phyloP scores from a whole-genome alignment of 2,329 filamentous ascomycete species.

The Exophiala xenobiotica region DNA sequence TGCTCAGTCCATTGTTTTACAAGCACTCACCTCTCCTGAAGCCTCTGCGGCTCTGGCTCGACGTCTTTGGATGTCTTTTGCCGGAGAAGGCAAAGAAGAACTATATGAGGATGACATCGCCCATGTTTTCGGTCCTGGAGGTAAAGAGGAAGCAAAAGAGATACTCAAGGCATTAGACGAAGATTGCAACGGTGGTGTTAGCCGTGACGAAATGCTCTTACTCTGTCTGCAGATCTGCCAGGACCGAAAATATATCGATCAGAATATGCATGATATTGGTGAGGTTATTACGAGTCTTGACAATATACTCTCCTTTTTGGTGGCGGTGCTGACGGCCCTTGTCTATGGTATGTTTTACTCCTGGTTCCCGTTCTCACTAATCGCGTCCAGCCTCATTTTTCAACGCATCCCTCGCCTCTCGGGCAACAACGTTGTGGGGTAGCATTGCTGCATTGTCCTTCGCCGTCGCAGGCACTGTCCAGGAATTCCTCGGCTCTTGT shows the following conservation, averaged over 20 bases:
- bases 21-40: conserved; percentile 32
- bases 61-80: conserved; percentile 37
- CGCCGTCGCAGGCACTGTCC: conserved; percentile 31
- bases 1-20: conserved; percentile 32
- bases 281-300: conserved; percentile 39
- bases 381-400: conserved; percentile 21
- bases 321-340: conserved; percentile 16
- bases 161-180: conserved; percentile 28
- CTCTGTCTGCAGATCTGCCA: conserved; percentile 32
- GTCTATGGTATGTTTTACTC: too few species aligned
- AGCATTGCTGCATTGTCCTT: conserved; percentile 28
- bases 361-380: too few species aligned
- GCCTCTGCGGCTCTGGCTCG: conserved; percentile 36
- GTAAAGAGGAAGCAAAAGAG: conserved; percentile 32
- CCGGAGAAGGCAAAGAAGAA: conserved; percentile 25
- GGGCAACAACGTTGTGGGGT: conserved; percentile 21
- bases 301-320: conserved; percentile 33
- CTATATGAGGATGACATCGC: conserved; percentile 33
- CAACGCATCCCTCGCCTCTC: conserved; percentile 19
- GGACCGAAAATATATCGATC: conserved; percentile 35
- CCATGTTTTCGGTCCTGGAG: conserved; percentile 32
- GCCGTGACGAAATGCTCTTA: conserved; percentile 37
- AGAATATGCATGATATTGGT: conserved; percentile 36
- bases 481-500: conserved; percentile 31
- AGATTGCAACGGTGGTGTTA: conserved; percentile 31